These are phyloP conservation scores for Phialophora expanda DNA, from an alignment of 2,329 filamentous ascomycete genomes.

Conservation along the genomic window DNA sequence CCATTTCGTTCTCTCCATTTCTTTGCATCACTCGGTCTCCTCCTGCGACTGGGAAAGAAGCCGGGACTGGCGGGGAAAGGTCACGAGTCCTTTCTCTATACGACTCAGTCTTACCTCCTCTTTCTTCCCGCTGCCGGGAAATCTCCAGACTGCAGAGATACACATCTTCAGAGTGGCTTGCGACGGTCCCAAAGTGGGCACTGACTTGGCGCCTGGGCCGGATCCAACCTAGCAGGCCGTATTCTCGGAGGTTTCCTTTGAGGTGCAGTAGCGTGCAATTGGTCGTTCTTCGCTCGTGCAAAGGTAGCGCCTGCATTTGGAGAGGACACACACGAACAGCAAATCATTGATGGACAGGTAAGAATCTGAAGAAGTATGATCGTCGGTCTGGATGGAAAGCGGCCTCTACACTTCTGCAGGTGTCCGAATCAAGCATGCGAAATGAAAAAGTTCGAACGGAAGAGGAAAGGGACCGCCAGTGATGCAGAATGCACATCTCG, in stretches of 20 bases:
- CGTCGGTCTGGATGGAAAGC: background rate
- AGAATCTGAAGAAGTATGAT: background rate
- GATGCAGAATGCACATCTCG: slow-evolving; percentile 9
- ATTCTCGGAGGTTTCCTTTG: slow-evolving; percentile 7
- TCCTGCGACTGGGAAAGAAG: background rate
- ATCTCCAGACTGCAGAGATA: slow-evolving; percentile 3
- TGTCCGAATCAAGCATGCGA: background rate
- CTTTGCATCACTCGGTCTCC: background rate
- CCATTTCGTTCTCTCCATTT: background rate
- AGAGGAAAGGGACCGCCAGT: background rate
- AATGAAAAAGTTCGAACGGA: background rate
- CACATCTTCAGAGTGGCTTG: slow-evolving; percentile 9
- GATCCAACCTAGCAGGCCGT: slow-evolving; percentile 3
- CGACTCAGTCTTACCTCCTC: background rate
- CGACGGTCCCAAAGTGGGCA: slow-evolving; percentile 16
- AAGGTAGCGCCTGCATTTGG: background rate
- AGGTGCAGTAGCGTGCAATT: slow-evolving; percentile 10
- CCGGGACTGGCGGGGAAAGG: background rate
- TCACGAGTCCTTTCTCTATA: background rate
- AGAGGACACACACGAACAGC: background rate
- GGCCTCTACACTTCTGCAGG: background rate
- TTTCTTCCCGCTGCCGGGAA: background rate
- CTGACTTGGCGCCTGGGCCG: background rate
- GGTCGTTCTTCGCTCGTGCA: background rate
- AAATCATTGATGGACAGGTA: background rate